A percentile compares a stretch with the other conserved stretches of the same genome.
Conservation (phyloP, 768 basidiomycete species). For the Nevesoporus exiguus region DNA sequence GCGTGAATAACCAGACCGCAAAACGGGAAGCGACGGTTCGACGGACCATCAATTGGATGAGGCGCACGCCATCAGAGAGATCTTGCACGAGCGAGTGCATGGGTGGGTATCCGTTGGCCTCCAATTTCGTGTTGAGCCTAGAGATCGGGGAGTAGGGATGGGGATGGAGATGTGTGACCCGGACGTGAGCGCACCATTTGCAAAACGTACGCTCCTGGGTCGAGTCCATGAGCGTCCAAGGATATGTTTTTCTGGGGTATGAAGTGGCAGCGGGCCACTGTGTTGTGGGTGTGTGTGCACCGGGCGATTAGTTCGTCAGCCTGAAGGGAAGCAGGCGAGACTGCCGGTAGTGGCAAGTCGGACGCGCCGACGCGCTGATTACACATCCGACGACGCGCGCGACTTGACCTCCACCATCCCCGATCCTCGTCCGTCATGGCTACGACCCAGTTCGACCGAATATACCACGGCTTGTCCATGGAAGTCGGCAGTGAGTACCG, state of each 20-base stretch:
- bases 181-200: slow-evolving; percentile 64
- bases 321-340: not conserved
- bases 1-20: not conserved
- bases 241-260: not conserved
- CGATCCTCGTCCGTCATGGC: slow-evolving; percentile 34
- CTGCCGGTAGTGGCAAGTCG: not conserved
- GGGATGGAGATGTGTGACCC: not conserved
- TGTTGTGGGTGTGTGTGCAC: not conserved
- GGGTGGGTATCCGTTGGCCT: slow-evolving; percentile 75
- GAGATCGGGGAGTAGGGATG: not conserved
- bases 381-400: slow-evolving; percentile 30
- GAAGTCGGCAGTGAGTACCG: slow-evolving; percentile 77
- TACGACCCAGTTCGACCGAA: slow-evolving; percentile 82
- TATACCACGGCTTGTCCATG: slow-evolving; percentile 70
- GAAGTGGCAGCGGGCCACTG: not conserved
- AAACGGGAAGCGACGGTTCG: not conserved
- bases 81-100: slow-evolving; percentile 89
- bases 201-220: slow-evolving; percentile 81
- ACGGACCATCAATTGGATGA: slow-evolving; percentile 91
- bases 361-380: slow-evolving; percentile 19
- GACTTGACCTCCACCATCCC: slow-evolving; percentile 16
- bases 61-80: slow-evolving; percentile 90
- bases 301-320: too few relatives aligned
- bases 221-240: slow-evolving; percentile 24
- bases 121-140: slow-evolving; percentile 96